These are phyloP conservation scores for Globisporangium paddicum DNA, from an alignment of 352 stramenopile species.

Conservation along the genomic window DNA sequence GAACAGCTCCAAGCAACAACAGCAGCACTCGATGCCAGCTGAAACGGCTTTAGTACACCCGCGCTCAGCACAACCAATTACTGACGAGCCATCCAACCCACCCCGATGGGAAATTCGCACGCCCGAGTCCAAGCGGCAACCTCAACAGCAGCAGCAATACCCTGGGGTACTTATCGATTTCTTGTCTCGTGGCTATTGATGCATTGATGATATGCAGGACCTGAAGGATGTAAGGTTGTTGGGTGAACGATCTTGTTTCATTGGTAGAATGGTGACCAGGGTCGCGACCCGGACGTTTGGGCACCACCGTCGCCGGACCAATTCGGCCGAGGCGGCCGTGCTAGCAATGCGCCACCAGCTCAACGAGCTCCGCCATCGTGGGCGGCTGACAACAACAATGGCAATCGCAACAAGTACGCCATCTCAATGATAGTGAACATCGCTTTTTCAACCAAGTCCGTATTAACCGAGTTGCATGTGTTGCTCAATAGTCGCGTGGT, in stretches of 20 bases:
- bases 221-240: too few species aligned
- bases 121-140: constrained; percentile 23
- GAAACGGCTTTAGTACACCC: constrained; percentile 11
- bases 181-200: not conserved
- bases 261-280: constrained; percentile 16
- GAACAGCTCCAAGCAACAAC: constrained; percentile 16
- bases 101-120: constrained; percentile 57
- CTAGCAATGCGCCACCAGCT: constrained; percentile 8
- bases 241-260: not conserved
- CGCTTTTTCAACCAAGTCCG: not conserved
- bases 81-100: constrained; percentile 21
- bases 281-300: constrained; percentile 69
- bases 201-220: too few species aligned
- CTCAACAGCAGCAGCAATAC: constrained; percentile 8
- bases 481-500: constrained; percentile 23
- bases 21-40: constrained; percentile 9
- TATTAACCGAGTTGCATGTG: not conserved
- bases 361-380: constrained; percentile 42
- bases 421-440: not conserved
- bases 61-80: constrained; percentile 1
- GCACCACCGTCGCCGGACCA: constrained; percentile 60
- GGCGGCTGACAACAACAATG: constrained; percentile 42
- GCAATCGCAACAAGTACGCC: constrained; percentile 27
- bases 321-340: constrained; percentile 18
- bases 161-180: not conserved